phyloP scores from a whole-genome alignment of 345 rosid species.

The Linum tenue region DNA sequence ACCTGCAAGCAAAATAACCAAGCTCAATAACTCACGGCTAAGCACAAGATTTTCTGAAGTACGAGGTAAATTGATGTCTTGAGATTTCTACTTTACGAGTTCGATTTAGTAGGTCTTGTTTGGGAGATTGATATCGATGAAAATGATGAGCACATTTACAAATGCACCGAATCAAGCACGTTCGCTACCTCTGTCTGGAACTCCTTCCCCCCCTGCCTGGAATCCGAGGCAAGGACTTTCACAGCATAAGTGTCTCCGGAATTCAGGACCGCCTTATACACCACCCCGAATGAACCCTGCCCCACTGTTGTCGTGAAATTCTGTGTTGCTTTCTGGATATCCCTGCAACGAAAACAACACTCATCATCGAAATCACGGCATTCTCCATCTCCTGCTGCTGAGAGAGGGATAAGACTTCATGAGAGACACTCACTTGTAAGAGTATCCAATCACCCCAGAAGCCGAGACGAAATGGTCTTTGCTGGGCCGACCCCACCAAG shows the following conservation, averaged over 20 bases:
- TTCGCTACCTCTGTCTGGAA: constrained; percentile 77
- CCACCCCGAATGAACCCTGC: constrained; percentile 94
- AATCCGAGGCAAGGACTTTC: constrained; percentile 85
- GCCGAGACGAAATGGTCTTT: constrained; percentile 61
- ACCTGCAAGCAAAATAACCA: constrained; percentile 42
- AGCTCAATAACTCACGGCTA: constrained; percentile 3
- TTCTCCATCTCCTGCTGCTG: neutral
- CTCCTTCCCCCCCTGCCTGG: constrained; percentile 88
- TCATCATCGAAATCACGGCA: neutral
- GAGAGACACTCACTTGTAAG: constrained; percentile 60
- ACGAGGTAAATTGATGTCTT: neutral
- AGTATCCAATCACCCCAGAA: constrained; percentile 68
- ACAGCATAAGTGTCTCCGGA: constrained; percentile 63
- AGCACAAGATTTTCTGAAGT: neutral
- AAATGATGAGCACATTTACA: neutral
- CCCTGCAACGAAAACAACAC: constrained; percentile 39
- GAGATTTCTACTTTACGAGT: no score
- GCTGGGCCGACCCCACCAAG: constrained; percentile 51
- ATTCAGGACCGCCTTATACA: constrained; percentile 69
- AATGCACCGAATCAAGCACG: neutral
- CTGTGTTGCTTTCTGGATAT: constrained; percentile 84
- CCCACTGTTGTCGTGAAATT: constrained; percentile 79
- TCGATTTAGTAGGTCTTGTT: no score
- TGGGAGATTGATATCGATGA: no score
- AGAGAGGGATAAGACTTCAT: neutral